Evolutionary conservation across 2,329 filamentous ascomycete species (phyloP).

Genomic region (Epichloe gansuensis): DNA sequence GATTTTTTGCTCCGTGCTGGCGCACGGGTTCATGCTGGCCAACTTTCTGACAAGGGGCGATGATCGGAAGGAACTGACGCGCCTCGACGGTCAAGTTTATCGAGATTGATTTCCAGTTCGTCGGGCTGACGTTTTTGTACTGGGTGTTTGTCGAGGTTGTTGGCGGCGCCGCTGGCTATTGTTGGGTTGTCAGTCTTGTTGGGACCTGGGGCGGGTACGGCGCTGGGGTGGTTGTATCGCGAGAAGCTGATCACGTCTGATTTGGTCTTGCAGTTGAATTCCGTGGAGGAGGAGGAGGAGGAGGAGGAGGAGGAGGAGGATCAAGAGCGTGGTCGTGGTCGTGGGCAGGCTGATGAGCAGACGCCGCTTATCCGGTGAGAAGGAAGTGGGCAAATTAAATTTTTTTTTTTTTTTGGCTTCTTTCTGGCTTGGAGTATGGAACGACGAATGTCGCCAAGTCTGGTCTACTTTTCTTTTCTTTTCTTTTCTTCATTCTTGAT

Average conservation of each 20-base stretch:
- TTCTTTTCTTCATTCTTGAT: too few relatives aligned
- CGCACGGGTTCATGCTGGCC: constrained; percentile 32
- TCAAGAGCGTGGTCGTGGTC: constrained; percentile 7
- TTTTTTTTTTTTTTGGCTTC: not conserved
- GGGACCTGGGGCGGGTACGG: constrained; percentile 27
- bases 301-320: constrained; percentile 7
- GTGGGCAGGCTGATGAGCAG: constrained; percentile 15
- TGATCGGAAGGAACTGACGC: constrained; percentile 38
- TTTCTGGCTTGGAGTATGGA: not conserved
- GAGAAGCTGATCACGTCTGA: constrained; percentile 21
- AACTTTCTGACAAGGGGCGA: constrained; percentile 24
- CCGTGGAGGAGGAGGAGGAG: constrained; percentile 8
- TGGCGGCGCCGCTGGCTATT: constrained; percentile 26
- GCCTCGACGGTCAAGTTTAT: constrained; percentile 31
- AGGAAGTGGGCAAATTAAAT: not conserved
- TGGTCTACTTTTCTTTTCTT: too few relatives aligned
- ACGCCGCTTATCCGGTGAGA: constrained; percentile 20
- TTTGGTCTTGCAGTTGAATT: constrained; percentile 9
- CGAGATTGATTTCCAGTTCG: constrained; percentile 33
- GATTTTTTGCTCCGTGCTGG: constrained; percentile 27
- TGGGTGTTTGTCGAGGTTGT: constrained; percentile 40
- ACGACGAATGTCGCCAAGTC: not conserved
- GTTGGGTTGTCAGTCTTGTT: constrained; percentile 18
- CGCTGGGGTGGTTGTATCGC: constrained; percentile 27
- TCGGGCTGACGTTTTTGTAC: constrained; percentile 36